Base-by-base conservation (phyloP, 208 protist genomes). In the Crithidia acanthocephali region DNA sequence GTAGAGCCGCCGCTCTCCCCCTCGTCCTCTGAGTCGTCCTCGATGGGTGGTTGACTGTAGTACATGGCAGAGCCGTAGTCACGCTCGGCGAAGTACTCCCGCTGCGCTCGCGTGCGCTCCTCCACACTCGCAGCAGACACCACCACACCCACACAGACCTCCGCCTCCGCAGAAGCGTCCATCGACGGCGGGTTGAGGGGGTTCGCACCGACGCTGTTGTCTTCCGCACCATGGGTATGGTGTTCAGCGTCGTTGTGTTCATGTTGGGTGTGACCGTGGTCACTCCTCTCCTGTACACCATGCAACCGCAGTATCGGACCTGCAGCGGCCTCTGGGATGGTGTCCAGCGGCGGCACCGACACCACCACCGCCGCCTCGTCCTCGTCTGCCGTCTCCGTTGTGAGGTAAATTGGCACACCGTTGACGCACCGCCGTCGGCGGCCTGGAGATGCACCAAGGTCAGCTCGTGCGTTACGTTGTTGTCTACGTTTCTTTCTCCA, bases 51-150 rank as follows among this genome's bases (percentile, higher is more conserved):
- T 27, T 30, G n/a, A 15, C 64, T 69, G 51, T 60, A 69, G 52
- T 69, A 69, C 64, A 58, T n/a, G 5, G 64, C 64, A 11, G 51
- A 50, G 18, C 64, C 64, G 40, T 69, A 69, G 22, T 69, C 25
- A 2, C 55, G 22, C 28, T 9, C 10, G n/a, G n/a, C 45, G 1
- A 27, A 61, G 22, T 13, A 11, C 50, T 57, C 22, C 30, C 25
- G 22, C 40, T n/a, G 23, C 15, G 15, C 62, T 10, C 22, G 18
- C 23, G 30, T 22, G 20, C 18, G 62, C 7, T 22, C 20, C n/a
- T 32, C 32, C 25, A 23, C 35, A n/a, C 55, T 18, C 32, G 37
- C 33, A 33, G 22, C 16, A 10, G 40, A 48, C 22, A 40, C 60
- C 44, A 40, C 60, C 1, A 48, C 33, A 15, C 18, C 32, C 5